A percentile compares a stretch with the other conserved stretches of the same genome.
These are phyloP conservation scores for Chalaropsis thielavioides DNA, from an alignment of 2,329 filamentous ascomycete genomes.

Conservation along the genomic window DNA sequence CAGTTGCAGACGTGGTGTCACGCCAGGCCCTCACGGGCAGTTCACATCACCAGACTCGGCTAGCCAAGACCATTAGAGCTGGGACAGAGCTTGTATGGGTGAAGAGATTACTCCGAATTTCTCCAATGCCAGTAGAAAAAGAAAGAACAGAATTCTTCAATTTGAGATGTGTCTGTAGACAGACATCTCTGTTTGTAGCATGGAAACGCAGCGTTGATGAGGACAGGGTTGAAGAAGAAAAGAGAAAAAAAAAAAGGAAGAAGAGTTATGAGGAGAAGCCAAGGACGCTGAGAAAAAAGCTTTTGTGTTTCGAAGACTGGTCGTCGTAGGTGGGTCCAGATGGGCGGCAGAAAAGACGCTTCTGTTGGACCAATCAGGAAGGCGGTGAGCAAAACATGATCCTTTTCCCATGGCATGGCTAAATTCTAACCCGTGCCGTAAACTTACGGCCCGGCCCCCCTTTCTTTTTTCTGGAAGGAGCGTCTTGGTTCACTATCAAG, in stretches of 20 bases:
- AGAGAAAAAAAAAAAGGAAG: conserved; percentile 22
- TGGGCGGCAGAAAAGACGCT: conserved; percentile 7
- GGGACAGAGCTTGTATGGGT: conserved; percentile 28
- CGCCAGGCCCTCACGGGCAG: conserved; percentile 81
- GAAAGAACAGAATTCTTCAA: conserved; percentile 10
- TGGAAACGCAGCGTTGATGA: conserved; percentile 91
- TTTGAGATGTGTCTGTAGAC: conserved; percentile 24
- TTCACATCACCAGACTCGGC: conserved; percentile 25
- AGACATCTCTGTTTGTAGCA: conserved; percentile 59
- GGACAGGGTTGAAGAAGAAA: conserved; percentile 52
- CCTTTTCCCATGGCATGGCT: neutral
- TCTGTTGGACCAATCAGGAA: neutral
- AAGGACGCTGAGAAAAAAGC: conserved; percentile 11
- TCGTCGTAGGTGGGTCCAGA: conserved; percentile 5
- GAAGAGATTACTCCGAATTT: conserved; percentile 98
- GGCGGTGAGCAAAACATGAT: neutral
- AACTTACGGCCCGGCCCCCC: neutral
- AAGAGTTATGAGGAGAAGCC: neutral
- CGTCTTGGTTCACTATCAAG: no score
- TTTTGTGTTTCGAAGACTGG: conserved; percentile 8
- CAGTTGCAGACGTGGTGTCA: conserved; percentile 69
- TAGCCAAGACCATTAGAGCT: neutral
- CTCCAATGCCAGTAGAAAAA: conserved; percentile 57
- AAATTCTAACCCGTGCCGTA: neutral
- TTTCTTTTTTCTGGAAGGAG: neutral